A percentile compares a stretch with the other conserved stretches of the same genome.
Conservation (phyloP, 495 filamentous ascomycete species). For the Polyplosphaeria fusca region DNA sequence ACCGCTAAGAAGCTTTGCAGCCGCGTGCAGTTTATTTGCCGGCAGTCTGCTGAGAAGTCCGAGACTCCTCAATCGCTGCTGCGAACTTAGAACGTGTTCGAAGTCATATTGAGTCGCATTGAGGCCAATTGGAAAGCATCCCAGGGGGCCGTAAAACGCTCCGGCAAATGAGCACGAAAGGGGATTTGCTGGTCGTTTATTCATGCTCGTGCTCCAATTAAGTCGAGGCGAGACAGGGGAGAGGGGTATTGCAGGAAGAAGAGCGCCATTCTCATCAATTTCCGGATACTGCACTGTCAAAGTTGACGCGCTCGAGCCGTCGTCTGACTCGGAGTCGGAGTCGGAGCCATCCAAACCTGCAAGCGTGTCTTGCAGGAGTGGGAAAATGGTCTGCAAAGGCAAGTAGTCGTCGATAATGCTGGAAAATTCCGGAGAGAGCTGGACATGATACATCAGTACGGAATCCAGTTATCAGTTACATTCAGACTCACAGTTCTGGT, state of each 20-base stretch:
- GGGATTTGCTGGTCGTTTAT: conserved; percentile 44
- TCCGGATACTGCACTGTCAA: conserved; percentile 32
- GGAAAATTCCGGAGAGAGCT: conserved; percentile 27
- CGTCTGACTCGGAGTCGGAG: conserved; percentile 16
- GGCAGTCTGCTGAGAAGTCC: conserved; percentile 49
- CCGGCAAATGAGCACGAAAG: conserved; percentile 51
- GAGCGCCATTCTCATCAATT: conserved; percentile 29
- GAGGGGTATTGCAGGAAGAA: conserved; percentile 12
- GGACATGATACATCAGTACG: background rate
- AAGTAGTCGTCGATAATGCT: conserved; percentile 28
- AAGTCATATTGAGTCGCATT: conserved; percentile 47
- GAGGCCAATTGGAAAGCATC: conserved; percentile 57
- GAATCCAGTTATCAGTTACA: background rate
- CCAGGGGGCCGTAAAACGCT: conserved; percentile 47
- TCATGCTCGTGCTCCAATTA: conserved; percentile 27
- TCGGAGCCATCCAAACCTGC: conserved; percentile 23
- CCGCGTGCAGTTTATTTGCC: conserved; percentile 24
- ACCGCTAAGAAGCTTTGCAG: conserved; percentile 9
- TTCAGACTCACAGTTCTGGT: conserved; percentile 41
- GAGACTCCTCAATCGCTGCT: conserved; percentile 48
- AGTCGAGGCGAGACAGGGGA: conserved; percentile 7
- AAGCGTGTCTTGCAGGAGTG: conserved; percentile 20
- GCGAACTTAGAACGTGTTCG: conserved; percentile 50
- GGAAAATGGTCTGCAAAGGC: conserved; percentile 19
- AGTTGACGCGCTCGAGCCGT: conserved; percentile 23